Conservation (phyloP, 139 green algal species). For the Pleodorina starrii region DNA sequence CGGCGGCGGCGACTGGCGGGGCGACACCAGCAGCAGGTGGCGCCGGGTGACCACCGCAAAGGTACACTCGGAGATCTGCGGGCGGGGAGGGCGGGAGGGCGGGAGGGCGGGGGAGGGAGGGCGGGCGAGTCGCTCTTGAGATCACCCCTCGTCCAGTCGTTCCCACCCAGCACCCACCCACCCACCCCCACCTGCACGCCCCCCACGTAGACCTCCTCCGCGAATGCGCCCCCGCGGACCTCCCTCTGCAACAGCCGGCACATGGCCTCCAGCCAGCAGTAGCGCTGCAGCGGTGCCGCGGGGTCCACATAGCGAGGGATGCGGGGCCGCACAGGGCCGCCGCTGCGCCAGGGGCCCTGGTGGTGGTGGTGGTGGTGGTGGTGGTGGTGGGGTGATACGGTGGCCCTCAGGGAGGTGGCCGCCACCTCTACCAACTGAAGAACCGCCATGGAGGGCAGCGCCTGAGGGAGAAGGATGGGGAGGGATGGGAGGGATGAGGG, state of each 20-base stretch:
- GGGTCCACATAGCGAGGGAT: constrained; percentile 63
- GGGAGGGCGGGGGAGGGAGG: neutral
- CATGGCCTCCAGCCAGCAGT: constrained; percentile 66
- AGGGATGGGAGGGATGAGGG: neutral
- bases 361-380: neutral
- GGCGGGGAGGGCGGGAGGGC: neutral
- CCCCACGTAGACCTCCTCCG: constrained; percentile 55
- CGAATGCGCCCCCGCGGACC: constrained; percentile 31
- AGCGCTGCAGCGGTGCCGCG: constrained; percentile 55
- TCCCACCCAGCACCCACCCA: too few species aligned
- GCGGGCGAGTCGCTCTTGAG: too few species aligned
- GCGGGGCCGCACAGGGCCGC: constrained; percentile 33
- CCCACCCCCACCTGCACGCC: constrained; percentile 50
- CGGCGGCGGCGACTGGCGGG: neutral
- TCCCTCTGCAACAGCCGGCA: constrained; percentile 66
- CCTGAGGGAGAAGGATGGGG: constrained; percentile 1
- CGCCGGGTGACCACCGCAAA: constrained; percentile 35
- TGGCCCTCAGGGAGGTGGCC: constrained; percentile 44
- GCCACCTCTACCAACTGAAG: constrained; percentile 60
- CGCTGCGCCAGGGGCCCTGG: neutral
- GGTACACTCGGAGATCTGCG: neutral
- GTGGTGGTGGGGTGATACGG: constrained; percentile 34
- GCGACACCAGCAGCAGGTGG: constrained; percentile 43
- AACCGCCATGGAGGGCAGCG: constrained; percentile 48
- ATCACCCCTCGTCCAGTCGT: too few species aligned